A percentile compares a stretch with the other conserved stretches of the same genome.
phyloP scores from a whole-genome alignment of 2,329 filamentous ascomycete species.

The Colletotrichum tanaceti region DNA sequence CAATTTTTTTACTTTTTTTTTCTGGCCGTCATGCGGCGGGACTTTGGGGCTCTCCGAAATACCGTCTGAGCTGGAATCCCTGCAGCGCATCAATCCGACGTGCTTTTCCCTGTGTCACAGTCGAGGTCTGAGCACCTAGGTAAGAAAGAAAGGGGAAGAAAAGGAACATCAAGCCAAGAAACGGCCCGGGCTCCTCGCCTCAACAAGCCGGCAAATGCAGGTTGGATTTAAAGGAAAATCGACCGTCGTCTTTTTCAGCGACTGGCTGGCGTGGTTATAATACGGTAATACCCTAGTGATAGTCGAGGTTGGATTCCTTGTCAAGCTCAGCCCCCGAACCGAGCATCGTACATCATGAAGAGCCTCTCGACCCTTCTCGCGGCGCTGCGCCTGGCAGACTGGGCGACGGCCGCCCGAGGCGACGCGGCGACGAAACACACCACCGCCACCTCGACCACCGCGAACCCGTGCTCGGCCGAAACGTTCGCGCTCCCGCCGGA shows the following conservation, averaged over 20 bases:
- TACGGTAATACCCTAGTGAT: too few relatives aligned
- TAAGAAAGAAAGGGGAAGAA: too few relatives aligned
- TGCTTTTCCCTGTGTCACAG: conserved; percentile 5
- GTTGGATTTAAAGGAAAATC: background rate
- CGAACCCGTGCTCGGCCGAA: conserved; percentile 12
- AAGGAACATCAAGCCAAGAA: background rate
- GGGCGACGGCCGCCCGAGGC: background rate
- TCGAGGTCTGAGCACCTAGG: conserved; percentile 10
- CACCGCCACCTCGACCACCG: background rate
- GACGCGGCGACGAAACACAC: background rate
- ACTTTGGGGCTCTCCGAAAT: conserved; percentile 2
- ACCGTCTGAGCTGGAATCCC: conserved; percentile 6
- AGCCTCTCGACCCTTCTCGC: conserved; percentile 1
- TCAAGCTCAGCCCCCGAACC: background rate
- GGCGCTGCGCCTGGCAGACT: conserved; percentile 5
- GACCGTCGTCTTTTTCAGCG: background rate
- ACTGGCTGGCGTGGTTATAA: background rate
- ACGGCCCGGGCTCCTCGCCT: background rate
- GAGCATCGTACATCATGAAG: conserved; percentile 14
- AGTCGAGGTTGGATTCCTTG: background rate
- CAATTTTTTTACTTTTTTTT: too few relatives aligned
- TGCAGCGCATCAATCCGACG: conserved; percentile 17
- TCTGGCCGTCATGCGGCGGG: conserved; percentile 7
- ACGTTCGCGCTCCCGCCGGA: conserved; percentile 15
- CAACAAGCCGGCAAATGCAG: background rate